These are phyloP conservation scores for Yarrowia sp. DNA, from an alignment of 805 yeast species.

Conservation along the genomic window DNA sequence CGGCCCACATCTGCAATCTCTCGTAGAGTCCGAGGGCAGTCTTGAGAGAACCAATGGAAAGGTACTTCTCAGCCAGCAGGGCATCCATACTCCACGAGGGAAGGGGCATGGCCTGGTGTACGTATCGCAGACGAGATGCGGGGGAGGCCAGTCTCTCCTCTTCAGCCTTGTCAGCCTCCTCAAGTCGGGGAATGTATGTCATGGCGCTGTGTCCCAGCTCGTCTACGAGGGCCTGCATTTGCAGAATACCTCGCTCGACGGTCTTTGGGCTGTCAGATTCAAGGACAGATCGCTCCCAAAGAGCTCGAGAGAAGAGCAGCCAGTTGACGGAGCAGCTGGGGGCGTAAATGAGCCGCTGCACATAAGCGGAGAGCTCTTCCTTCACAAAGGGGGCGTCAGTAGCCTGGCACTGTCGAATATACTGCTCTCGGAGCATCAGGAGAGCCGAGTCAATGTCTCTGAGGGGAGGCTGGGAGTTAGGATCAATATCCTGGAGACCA, in stretches of 20 bases:
- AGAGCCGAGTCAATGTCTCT: constrained; percentile 70
- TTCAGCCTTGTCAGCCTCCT: constrained; percentile 34
- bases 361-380: constrained; percentile 77
- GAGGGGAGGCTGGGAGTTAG: constrained; percentile 75
- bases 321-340: constrained; percentile 56
- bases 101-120: constrained; percentile 70
- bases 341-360: constrained; percentile 62
- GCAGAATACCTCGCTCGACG: constrained; percentile 89
- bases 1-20: constrained; percentile 68
- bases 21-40: constrained; percentile 89
- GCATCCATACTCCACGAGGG: constrained; percentile 86
- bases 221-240: constrained; percentile 87
- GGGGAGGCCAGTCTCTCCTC: constrained; percentile 35
- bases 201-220: constrained; percentile 68
- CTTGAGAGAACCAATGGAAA: constrained; percentile 77
- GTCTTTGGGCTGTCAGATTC: constrained; percentile 81
- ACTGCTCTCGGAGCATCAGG: constrained; percentile 61
- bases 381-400: constrained; percentile 64
- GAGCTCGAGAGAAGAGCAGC: constrained; percentile 71
- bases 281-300: constrained; percentile 85
- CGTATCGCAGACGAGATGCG: constrained; percentile 58
- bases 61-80: constrained; percentile 75
- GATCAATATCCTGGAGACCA: constrained; percentile 51
- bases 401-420: constrained; percentile 68
- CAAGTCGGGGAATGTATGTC: constrained; percentile 41